Evolutionary conservation across 2,329 filamentous ascomycete species (phyloP).

Genomic region (Penicillium corylophilum): DNA sequence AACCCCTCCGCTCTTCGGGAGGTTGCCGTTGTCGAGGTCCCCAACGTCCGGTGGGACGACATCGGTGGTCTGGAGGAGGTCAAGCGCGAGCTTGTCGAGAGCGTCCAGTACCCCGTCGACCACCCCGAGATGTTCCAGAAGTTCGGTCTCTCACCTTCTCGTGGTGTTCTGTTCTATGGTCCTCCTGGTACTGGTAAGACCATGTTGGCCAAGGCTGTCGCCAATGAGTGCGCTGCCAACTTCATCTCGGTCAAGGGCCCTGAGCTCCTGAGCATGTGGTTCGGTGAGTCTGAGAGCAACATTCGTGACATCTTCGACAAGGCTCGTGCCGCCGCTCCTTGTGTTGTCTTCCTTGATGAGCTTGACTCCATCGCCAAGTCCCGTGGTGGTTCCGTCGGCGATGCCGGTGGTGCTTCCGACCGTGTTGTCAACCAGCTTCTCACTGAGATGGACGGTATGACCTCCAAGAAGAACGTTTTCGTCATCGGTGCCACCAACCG

Average conservation of each 20-base stretch:
- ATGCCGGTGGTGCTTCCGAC: conserved; percentile 96
- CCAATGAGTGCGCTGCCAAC: conserved; percentile 98
- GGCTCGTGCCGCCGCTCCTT: conserved; percentile 94
- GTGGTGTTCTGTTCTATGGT: conserved; percentile 98
- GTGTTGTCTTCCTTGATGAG: conserved; percentile 98
- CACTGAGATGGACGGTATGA: conserved; percentile 99
- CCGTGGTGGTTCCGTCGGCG: conserved; percentile 91
- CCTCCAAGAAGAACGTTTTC: conserved; percentile 99
- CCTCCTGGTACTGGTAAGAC: conserved; percentile 99
- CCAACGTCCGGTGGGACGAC: conserved; percentile 99
- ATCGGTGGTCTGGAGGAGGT: conserved; percentile 97
- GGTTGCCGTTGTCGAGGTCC: conserved; percentile 97
- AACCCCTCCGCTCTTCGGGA: conserved; percentile 98
- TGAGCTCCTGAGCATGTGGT: conserved; percentile 99
- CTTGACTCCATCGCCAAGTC: conserved; percentile 99
- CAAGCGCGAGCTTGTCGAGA: conserved; percentile 99
- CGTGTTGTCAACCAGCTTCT: conserved; percentile 99
- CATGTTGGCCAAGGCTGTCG: conserved; percentile 97
- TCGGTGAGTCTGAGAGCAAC: conserved; percentile 99
- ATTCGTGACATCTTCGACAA: conserved; percentile 99
- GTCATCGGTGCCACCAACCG: conserved; percentile 98
- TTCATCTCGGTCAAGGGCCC: conserved; percentile 99
- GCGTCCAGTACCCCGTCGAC: conserved; percentile 97
- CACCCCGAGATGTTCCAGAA: conserved; percentile 99
- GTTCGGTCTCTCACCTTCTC: conserved; percentile 95